A percentile compares a stretch with the other conserved stretches of the same genome.
These are phyloP conservation scores for Eucalyptus curtisii DNA, from an alignment of 345 rosid genomes.

Conservation along the genomic window DNA sequence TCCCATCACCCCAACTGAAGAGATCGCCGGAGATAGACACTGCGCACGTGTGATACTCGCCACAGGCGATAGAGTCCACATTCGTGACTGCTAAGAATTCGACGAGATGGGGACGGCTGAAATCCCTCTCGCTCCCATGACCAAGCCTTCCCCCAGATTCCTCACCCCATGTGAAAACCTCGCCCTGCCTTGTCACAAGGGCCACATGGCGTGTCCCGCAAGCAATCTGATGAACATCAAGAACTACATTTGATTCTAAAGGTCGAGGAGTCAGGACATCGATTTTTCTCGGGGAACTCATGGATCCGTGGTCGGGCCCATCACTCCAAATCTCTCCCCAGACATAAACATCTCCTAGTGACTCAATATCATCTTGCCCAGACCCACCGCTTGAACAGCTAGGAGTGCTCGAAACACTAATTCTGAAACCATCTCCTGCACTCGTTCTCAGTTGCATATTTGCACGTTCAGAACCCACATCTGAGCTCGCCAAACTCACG, in stretches of 20 bases:
- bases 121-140: conserved; percentile 62
- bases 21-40: conserved; percentile 75
- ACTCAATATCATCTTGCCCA: conserved; percentile 98
- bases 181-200: conserved; percentile 94
- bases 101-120: conserved; percentile 68
- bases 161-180: conserved; percentile 97
- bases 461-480: conserved; percentile 74
- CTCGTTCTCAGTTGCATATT: conserved; percentile 86
- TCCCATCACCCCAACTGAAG: conserved; percentile 91
- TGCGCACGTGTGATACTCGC: conserved; percentile 82
- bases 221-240: conserved; percentile 94
- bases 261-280: conserved; percentile 74
- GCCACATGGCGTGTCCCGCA: conserved; percentile 76
- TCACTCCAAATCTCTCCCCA: conserved; percentile 98
- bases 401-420: conserved; percentile 93
- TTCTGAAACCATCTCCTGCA: conserved; percentile 77
- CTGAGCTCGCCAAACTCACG: conserved; percentile 37
- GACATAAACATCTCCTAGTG: conserved; percentile 84
- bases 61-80: conserved; percentile 72
- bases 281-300: conserved; percentile 21
- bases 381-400: conserved; percentile 92
- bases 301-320: conserved; percentile 32
- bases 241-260: conserved; percentile 82
- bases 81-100: conserved; percentile 71
- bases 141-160: conserved; percentile 97